These are phyloP conservation scores for Lyophyllum decastes DNA, from an alignment of 768 basidiomycete species.

Conservation along the genomic window DNA sequence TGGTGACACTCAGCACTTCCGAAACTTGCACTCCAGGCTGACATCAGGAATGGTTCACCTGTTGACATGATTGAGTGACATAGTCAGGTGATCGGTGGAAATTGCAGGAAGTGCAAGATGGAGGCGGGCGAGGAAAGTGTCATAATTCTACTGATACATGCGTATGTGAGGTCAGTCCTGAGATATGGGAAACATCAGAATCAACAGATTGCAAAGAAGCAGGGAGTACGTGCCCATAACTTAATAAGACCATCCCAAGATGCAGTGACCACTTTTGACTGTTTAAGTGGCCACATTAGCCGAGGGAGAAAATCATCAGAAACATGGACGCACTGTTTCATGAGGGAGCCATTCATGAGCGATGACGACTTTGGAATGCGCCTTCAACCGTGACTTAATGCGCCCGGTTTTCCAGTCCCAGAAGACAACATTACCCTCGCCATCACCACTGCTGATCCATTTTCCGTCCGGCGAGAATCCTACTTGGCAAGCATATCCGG, in stretches of 20 bases:
- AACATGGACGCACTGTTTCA: constrained; percentile 77
- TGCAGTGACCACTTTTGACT: constrained; percentile 97
- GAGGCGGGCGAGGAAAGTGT: neutral
- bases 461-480: constrained; percentile 98
- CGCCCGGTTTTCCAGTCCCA: constrained; percentile 99
- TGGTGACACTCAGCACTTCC: neutral
- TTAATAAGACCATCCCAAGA: constrained; percentile 99
- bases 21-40: neutral
- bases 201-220: constrained; percentile 5
- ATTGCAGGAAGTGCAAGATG: neutral
- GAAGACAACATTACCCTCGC: constrained; percentile 92
- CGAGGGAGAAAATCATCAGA: constrained; percentile 33
- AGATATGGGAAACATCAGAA: constrained; percentile 13
- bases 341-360: constrained; percentile 98
- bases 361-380: constrained; percentile 96
- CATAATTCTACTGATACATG: constrained; percentile 10
- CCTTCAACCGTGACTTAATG: constrained; percentile 86
- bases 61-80: neutral
- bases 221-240: constrained; percentile 74
- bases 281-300: constrained; percentile 16
- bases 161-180: constrained; percentile 38
- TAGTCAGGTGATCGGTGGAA: neutral
- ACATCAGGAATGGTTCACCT: neutral
- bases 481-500: constrained; percentile 96
- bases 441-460: constrained; percentile 97